These are phyloP conservation scores for Pogostemon cablin DNA, from an alignment of 257 asterid genomes.

Conservation along the genomic window DNA sequence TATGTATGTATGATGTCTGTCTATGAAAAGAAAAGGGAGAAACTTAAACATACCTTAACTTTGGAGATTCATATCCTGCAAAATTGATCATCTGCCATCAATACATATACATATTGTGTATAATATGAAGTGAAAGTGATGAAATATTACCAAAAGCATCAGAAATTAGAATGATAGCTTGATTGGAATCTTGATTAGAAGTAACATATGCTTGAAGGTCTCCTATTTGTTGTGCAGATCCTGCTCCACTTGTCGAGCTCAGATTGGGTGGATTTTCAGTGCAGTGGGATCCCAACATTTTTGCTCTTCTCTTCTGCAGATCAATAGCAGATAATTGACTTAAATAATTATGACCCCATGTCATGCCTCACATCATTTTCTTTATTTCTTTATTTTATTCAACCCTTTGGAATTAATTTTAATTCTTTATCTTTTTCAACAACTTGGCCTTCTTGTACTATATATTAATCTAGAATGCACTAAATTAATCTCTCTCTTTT, in stretches of 20 bases:
- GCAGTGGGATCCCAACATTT: conserved; percentile 58
- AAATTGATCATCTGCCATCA: background rate
- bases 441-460: too few relatives aligned
- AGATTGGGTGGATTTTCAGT: conserved; percentile 51
- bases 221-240: conserved; percentile 49
- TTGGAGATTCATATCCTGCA: conserved; percentile 69
- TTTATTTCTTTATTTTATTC: too few relatives aligned
- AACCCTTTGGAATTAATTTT: too few relatives aligned
- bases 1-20: too few relatives aligned
- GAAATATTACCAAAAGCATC: conserved; percentile 58
- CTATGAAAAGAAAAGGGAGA: conserved; percentile 14
- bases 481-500: too few relatives aligned
- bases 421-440: too few relatives aligned
- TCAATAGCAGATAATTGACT: too few relatives aligned
- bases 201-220: conserved; percentile 54
- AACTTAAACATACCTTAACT: conserved; percentile 49
- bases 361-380: too few relatives aligned
- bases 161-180: conserved; percentile 56
- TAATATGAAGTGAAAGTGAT: background rate
- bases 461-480: too few relatives aligned
- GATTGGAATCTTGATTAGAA: conserved; percentile 50
- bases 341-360: too few relatives aligned
- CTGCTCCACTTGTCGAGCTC: conserved; percentile 43
- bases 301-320: background rate
- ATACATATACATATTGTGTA: too few relatives aligned